These are phyloP conservation scores for Mortierella sp. DNA, from an alignment of 371 early-diverging fungal species.

Conservation along the genomic window DNA sequence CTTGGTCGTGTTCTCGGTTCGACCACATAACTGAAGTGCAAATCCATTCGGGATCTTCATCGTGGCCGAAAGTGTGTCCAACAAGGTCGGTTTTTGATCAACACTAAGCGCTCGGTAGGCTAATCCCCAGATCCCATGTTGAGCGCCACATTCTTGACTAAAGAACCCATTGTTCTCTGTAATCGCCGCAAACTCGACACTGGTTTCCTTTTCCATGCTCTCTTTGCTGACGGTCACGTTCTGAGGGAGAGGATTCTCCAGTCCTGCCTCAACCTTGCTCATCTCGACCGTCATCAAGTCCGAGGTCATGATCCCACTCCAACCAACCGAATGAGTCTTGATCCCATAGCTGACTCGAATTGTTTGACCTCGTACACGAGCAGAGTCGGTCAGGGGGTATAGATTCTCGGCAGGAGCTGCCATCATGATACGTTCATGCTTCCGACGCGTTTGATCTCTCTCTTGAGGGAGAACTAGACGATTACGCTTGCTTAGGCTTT, in stretches of 20 bases:
- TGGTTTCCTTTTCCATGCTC: slow-evolving; percentile 43
- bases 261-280: slow-evolving; percentile 22
- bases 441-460: not conserved
- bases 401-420: slow-evolving; percentile 38
- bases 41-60: slow-evolving; percentile 52
- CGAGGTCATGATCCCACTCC: slow-evolving; percentile 48
- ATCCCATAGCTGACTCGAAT: slow-evolving; percentile 46
- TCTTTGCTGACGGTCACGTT: slow-evolving; percentile 4
- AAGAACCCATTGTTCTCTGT: slow-evolving; percentile 40
- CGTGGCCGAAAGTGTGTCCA: slow-evolving; percentile 41
- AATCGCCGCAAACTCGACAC: slow-evolving; percentile 51
- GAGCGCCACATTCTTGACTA: slow-evolving; percentile 42
- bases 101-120: slow-evolving; percentile 37
- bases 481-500: no score
- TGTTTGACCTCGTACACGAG: slow-evolving; percentile 16
- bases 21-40: slow-evolving; percentile 45
- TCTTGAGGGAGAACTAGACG: not conserved
- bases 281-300: slow-evolving; percentile 44
- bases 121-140: slow-evolving; percentile 51
- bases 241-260: not conserved
- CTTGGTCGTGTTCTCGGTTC: slow-evolving; percentile 31
- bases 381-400: slow-evolving; percentile 28
- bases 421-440: slow-evolving; percentile 1
- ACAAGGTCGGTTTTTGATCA: slow-evolving; percentile 39
- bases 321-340: slow-evolving; percentile 46